A percentile compares a stretch with the other conserved stretches of the same genome.
Conservation (phyloP, 2,329 filamentous ascomycete genomes). For the Podosphaera xanthii region DNA sequence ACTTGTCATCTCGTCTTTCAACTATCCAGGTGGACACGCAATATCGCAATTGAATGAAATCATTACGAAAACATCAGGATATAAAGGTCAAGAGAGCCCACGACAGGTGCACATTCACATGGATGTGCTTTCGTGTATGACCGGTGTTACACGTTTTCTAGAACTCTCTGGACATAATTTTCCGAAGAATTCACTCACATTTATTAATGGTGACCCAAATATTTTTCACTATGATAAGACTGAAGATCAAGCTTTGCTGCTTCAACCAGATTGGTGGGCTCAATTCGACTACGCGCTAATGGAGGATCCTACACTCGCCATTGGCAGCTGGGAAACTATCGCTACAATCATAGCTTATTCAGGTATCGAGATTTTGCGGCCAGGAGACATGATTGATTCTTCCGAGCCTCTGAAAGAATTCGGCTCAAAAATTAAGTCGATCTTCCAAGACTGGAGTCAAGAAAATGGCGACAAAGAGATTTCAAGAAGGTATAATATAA, state of each 20-base stretch:
- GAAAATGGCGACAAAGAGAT: slow-evolving; percentile 8
- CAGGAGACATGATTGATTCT: slow-evolving; percentile 17
- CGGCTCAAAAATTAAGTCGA: slow-evolving; percentile 2
- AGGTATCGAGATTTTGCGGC: slow-evolving; percentile 33
- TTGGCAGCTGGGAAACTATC: slow-evolving; percentile 32
- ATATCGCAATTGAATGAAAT: slow-evolving; percentile 29
- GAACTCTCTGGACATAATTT: slow-evolving; percentile 12
- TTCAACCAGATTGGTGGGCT: slow-evolving; percentile 33
- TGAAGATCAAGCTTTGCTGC: slow-evolving; percentile 25
- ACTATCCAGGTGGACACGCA: slow-evolving; percentile 81
- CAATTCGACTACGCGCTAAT: slow-evolving; percentile 38
- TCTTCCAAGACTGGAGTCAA: slow-evolving; percentile 1
- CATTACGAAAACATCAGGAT: slow-evolving; percentile 11
- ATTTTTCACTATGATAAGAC: slow-evolving; percentile 34
- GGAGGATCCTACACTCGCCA: slow-evolving; percentile 25
- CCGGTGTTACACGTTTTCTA: slow-evolving; percentile 43
- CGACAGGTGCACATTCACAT: slow-evolving; percentile 28
- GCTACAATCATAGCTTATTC: slow-evolving; percentile 33
- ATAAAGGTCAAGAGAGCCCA: neutral
- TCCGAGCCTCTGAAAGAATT: slow-evolving; percentile 4
- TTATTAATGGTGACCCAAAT: slow-evolving; percentile 10
- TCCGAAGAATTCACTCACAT: slow-evolving; percentile 15
- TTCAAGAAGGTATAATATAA: slow-evolving; percentile 2
- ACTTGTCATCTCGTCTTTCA: slow-evolving; percentile 62
- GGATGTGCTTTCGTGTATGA: slow-evolving; percentile 47